phyloP scores from a whole-genome alignment of 495 filamentous ascomycete species.

The Penicillium riverlandense region DNA sequence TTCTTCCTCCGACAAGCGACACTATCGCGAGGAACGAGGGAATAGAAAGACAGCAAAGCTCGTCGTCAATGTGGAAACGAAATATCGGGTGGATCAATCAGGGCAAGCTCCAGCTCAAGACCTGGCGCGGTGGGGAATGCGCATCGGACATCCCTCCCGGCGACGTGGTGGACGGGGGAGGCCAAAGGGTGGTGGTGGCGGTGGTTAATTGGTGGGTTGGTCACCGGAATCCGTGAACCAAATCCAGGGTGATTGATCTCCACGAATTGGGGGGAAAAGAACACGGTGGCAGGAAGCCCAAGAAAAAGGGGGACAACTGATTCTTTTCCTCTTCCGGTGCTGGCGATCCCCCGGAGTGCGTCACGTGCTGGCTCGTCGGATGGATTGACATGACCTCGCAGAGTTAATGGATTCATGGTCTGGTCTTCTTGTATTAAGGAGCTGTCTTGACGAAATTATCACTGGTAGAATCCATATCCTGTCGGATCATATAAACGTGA shows the following conservation, averaged over 20 bases:
- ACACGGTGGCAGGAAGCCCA: constrained; percentile 18
- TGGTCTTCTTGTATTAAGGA: too few species aligned
- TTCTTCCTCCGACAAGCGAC: too few species aligned
- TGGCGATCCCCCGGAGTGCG: constrained; percentile 13
- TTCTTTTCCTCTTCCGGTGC: not conserved
- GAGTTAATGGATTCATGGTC: too few species aligned
- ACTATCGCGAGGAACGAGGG: too few species aligned
- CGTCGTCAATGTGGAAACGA: too few species aligned
- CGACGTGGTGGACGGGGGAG: not conserved
- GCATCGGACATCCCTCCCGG: constrained; percentile 9
- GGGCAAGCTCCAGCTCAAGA: constrained; percentile 6
- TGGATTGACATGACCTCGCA: not conserved
- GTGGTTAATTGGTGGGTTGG: too few species aligned
- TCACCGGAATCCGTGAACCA: not conserved
- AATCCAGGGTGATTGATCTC: not conserved
- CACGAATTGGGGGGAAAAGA: constrained; percentile 5
- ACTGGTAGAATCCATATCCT: too few species aligned
- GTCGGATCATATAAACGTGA: too few species aligned
- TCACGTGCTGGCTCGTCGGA: too few species aligned
- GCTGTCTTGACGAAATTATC: too few species aligned
- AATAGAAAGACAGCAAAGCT: too few species aligned
- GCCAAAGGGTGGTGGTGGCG: not conserved
- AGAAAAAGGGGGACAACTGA: constrained; percentile 14
- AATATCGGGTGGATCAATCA: constrained; percentile 2
- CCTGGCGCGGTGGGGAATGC: constrained; percentile 13